Conservation (phyloP, 371 early-diverging fungal species). For the Coemansia sp. region DNA sequence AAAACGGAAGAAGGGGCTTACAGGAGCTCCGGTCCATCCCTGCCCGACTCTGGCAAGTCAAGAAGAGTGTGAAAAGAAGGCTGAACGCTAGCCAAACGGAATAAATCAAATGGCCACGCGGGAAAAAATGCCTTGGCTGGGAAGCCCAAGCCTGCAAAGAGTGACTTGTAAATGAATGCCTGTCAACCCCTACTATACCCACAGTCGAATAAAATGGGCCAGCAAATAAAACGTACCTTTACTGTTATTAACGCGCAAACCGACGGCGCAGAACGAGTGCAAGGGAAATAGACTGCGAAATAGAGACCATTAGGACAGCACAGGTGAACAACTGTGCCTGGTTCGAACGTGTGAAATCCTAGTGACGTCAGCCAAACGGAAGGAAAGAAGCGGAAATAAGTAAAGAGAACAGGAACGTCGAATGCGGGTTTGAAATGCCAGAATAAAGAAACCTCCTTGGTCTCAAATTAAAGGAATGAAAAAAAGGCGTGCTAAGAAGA, state of each 20-base stretch:
- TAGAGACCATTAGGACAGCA: slow-evolving; percentile 10
- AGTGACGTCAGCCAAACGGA: slow-evolving; percentile 5
- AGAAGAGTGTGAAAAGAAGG: background rate
- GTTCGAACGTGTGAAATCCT: too few species aligned
- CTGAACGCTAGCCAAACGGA: background rate
- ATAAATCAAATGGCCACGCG: background rate
- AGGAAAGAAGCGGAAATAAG: background rate
- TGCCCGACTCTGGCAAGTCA: background rate
- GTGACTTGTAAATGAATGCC: background rate
- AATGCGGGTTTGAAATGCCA: background rate
- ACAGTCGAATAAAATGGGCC: background rate
- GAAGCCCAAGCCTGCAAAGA: background rate
- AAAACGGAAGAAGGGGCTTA: background rate
- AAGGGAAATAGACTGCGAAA: background rate
- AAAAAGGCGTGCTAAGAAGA: slow-evolving; percentile 5
- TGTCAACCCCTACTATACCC: background rate
- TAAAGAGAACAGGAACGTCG: background rate
- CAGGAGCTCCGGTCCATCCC: too few species aligned
- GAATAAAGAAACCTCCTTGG: background rate
- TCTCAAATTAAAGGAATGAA: background rate
- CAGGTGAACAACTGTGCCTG: background rate
- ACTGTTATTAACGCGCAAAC: background rate
- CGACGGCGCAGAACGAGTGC: background rate
- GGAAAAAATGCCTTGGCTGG: background rate
- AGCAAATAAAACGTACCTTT: background rate